These are phyloP conservation scores for Ichthyophthirius multifiliis DNA, from an alignment of 169 alveolate genomes.

Conservation along the genomic window DNA sequence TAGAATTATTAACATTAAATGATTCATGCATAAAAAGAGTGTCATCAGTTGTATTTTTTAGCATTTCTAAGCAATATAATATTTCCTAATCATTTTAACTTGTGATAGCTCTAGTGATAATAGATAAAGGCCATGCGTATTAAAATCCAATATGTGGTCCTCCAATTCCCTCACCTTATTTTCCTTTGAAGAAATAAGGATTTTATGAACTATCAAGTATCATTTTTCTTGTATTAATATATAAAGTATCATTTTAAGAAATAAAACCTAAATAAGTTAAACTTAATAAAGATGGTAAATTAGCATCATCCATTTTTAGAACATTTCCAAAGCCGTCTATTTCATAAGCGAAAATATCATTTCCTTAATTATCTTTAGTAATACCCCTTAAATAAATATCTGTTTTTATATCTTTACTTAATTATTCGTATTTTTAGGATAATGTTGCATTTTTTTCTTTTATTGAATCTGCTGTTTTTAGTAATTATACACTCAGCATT, in stretches of 20 bases:
- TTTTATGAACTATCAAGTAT: constrained; percentile 42
- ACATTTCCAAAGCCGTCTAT: constrained; percentile 58
- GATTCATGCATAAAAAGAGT: constrained; percentile 63
- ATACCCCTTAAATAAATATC: constrained; percentile 49
- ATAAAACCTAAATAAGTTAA: constrained; percentile 57
- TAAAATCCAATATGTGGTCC: constrained; percentile 57
- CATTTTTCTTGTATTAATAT: constrained; percentile 54
- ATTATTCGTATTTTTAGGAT: background rate
- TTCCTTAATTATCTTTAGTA: constrained; percentile 51
- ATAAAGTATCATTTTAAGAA: constrained; percentile 44
- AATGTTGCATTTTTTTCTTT: background rate
- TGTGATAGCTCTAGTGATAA: constrained; percentile 60
- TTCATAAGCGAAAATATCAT: constrained; percentile 56
- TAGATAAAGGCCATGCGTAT: constrained; percentile 65
- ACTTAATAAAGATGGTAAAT: constrained; percentile 57
- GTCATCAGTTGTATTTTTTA: constrained; percentile 45
- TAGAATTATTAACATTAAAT: constrained; percentile 41
- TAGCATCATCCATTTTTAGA: constrained; percentile 69
- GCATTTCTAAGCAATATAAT: constrained; percentile 49
- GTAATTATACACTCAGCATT: constrained; percentile 45
- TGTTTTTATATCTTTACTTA: constrained; percentile 40
- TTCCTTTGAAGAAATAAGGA: constrained; percentile 57
- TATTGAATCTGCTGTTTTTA: constrained; percentile 40
- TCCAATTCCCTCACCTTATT: constrained; percentile 53
- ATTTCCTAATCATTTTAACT: constrained; percentile 46